Base-by-base conservation (phyloP, 768 basidiomycete species). In the Pleurotus platypus region DNA sequence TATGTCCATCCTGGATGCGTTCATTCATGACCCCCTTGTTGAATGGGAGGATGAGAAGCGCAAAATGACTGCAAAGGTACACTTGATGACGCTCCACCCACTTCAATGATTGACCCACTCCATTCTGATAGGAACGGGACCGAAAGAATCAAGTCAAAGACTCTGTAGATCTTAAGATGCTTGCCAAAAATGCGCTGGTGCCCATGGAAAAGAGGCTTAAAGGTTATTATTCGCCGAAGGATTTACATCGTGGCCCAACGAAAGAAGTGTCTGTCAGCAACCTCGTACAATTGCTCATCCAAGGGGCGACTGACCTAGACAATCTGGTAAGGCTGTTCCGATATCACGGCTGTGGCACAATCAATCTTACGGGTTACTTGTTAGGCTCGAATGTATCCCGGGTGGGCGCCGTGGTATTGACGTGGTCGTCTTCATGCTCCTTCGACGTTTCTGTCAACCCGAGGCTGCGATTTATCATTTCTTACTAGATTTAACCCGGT, bases 1-100 rank as follows among this genome's bases (percentile, higher is more conserved):
- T 56, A 94, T 94, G 89, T 95, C 87, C 67, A 92, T 98, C 0
- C 81, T 99, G 39, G 96, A 98, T 66, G 92, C 97, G 1, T 98
- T 98, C 69, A 85, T 95, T 27, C 96, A 98, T 63, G 97, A 99
- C 69, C 97, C 97, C 1, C 80, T 99, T 2, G 89, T 95, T 30
- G 96, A 98, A 70, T 98, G 94, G 92, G 89, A 92, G 59, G 87
- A 92, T 43, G 86, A 90, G 67, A 86, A 84, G 60, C 80, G 85
- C 12, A 87, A 83, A 65, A 71, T 84, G 67, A 84, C 43, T 11
- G 18, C 49, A 50, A 16, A 45, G 55, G 47, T 35, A 35, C 30
- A 9, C 30, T 35, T 35, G 3, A 35, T 9, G 30, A 9, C 9
- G 30, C 30, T 35, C 9, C 30, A 11, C 9, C 30, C 30, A 35